Percentiles rank a stretch among this genome's conserved stretches.
These are phyloP conservation scores for Darksidea phi DNA, from an alignment of 495 filamentous ascomycete species.

Conservation along the genomic window DNA sequence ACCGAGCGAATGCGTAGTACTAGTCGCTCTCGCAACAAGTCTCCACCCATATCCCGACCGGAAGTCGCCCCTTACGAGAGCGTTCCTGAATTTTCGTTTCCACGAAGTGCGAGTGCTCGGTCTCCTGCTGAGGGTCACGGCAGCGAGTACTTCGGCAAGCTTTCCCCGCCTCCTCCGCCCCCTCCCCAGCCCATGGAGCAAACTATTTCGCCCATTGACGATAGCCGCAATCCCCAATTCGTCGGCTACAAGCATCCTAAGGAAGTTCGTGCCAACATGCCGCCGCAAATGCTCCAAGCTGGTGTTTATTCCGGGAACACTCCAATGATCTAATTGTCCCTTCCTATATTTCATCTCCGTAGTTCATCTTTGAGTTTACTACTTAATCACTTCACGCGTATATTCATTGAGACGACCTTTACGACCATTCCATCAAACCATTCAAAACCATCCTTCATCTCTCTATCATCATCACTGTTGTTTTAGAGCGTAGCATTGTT, in stretches of 20 bases:
- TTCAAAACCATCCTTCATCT: slow-evolving; percentile 13
- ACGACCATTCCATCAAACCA: neutral
- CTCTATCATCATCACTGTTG: neutral
- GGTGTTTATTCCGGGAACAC: slow-evolving; percentile 18
- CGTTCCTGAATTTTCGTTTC: slow-evolving; percentile 37
- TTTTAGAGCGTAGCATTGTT: slow-evolving; percentile 9
- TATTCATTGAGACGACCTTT: neutral
- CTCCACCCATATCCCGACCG: slow-evolving; percentile 35
- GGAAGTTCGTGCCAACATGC: slow-evolving; percentile 48
- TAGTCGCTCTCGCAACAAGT: slow-evolving; percentile 42
- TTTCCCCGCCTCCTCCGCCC: slow-evolving; percentile 28
- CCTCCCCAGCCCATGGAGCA: slow-evolving; percentile 28
- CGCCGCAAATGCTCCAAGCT: slow-evolving; percentile 37
- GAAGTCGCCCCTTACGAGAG: slow-evolving; percentile 42
- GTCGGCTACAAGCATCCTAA: slow-evolving; percentile 44
- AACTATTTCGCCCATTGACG: slow-evolving; percentile 25
- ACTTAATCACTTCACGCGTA: neutral
- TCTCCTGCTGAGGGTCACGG: slow-evolving; percentile 36
- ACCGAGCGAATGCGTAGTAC: slow-evolving; percentile 45
- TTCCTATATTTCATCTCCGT: neutral
- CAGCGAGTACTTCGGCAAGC: slow-evolving; percentile 12
- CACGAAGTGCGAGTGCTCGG: slow-evolving; percentile 29
- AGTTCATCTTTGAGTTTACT: slow-evolving; percentile 1
- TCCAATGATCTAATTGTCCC: slow-evolving; percentile 19
- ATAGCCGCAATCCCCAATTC: slow-evolving; percentile 27